Percentiles rank a stretch among this genome's conserved stretches.
phyloP scores from a whole-genome alignment of 805 yeast species.

The Barnettozyma populi region DNA sequence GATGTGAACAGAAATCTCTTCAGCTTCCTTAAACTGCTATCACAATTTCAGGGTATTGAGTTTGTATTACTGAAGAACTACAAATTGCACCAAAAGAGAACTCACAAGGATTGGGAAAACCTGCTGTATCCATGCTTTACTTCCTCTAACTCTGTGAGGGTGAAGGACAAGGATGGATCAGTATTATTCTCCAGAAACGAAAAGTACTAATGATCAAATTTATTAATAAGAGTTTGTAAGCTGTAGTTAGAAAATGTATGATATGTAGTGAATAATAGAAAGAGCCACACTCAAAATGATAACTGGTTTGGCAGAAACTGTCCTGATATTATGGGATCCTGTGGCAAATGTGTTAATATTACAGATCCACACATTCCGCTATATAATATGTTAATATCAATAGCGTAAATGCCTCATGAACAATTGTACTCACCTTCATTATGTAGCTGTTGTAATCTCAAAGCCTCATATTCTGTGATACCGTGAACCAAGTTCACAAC shows the following conservation, averaged over 20 bases:
- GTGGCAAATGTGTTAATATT: conserved; percentile 3
- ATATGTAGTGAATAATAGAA: background rate
- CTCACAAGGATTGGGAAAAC: conserved; percentile 34
- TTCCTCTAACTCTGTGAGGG: conserved; percentile 29
- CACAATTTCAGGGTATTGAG: conserved; percentile 30
- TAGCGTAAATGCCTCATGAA: background rate
- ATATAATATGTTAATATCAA: conserved; percentile 4
- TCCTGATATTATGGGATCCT: background rate
- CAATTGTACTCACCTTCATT: conserved; percentile 19
- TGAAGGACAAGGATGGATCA: conserved; percentile 34
- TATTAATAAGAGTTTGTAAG: background rate
- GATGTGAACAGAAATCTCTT: conserved; percentile 34
- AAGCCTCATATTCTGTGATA: conserved; percentile 23
- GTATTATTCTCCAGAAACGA: conserved; percentile 33
- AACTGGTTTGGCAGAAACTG: background rate
- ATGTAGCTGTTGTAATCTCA: conserved; percentile 17
- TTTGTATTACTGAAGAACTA: conserved; percentile 33
- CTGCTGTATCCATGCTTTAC: conserved; percentile 31
- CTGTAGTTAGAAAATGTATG: background rate
- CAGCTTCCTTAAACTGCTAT: conserved; percentile 28
- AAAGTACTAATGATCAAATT: conserved; percentile 1
- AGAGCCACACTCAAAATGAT: background rate
- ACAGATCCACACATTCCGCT: background rate
- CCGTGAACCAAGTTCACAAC: conserved; percentile 20
- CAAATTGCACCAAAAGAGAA: conserved; percentile 33